Evolutionary conservation across 495 filamentous ascomycete species (phyloP), one percentile per base, ranked within the genome.

Genomic region (Tuber aestivum): DNA sequence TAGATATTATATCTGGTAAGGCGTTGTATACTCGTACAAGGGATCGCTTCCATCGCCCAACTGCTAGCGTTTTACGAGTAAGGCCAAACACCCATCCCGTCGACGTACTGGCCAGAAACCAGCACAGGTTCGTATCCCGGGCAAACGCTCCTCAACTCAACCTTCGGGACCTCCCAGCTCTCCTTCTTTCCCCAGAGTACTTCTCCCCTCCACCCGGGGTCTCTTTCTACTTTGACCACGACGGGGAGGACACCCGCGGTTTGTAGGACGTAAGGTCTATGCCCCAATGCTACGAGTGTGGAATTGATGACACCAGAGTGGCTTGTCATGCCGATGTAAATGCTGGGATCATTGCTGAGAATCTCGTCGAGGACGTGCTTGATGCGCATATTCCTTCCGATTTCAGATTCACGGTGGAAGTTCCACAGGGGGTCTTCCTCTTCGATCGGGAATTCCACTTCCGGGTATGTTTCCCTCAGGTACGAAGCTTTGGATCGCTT

Each of bases 261-360:
- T 70, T 77, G 78, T 27, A 81, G 70, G 14, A 68, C 72, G 44
- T 79, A 79, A 7, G 78, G 77, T 4, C 78, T 72, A 61, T 81
- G 78, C 3, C 79, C 79, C 21, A 81, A 73, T 37, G 78, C 79
- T 10, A 77, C 70, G 21, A 81, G 68, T 3, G 79, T 80, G 35
- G 79, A 81, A 18, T 81, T 80, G 65, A 81, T 81, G 7, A 81
- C 78, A n/a, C 79, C 79, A 21, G 72, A 78, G 48, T 81, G 79
- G 0, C 78, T 77, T 9, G 79, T 81, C 75, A 81, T 77, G 4
- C 69, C 80, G 50, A 81, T 81, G 37, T 81, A 81, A 27, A 72
- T 81, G 27, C 72, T 75, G 20, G 70, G 72, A n/a, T 75, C 72
- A 41, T 70, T 70, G 37, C 71, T 37, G 32, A 79, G 71, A 27